Percentiles rank a stretch among this genome's conserved stretches.
Conservation (phyloP, 2,329 filamentous ascomycete species). For the Alternaria ventricosa region DNA sequence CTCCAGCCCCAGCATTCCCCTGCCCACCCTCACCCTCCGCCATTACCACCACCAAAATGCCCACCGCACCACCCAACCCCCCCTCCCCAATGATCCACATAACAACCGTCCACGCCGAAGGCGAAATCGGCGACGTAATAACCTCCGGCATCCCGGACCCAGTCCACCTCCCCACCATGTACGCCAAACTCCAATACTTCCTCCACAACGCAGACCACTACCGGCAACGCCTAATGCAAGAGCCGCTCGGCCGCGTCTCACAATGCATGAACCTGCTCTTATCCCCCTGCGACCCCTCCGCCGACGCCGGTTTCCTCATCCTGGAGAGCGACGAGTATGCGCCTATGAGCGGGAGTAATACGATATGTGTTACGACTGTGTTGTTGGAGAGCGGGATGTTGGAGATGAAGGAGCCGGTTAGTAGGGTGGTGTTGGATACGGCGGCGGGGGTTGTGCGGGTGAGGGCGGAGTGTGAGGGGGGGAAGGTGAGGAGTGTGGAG, state of each 20-base stretch:
- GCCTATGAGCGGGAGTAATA: constrained; percentile 56
- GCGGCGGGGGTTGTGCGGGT: constrained; percentile 54
- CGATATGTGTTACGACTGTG: constrained; percentile 54
- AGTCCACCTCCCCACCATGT: constrained; percentile 53
- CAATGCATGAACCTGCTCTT: constrained; percentile 55
- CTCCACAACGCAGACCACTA: constrained; percentile 50
- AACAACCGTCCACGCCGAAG: constrained; percentile 47
- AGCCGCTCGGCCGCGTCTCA: constrained; percentile 54
- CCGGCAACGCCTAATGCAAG: constrained; percentile 54
- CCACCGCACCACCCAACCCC: not conserved
- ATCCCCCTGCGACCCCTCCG: constrained; percentile 53
- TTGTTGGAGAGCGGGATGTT: constrained; percentile 58
- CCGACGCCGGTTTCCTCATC: constrained; percentile 55
- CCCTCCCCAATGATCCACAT: not conserved
- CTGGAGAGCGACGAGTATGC: constrained; percentile 57
- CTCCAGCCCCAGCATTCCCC: not conserved
- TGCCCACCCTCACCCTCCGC: not conserved
- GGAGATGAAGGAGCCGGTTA: constrained; percentile 54
- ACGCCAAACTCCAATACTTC: constrained; percentile 56
- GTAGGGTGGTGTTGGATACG: constrained; percentile 52
- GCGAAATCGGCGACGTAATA: constrained; percentile 59
- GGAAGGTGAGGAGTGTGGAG: constrained; percentile 54
- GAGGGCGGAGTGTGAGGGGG: constrained; percentile 51
- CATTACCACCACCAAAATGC: not conserved
- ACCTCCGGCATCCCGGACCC: constrained; percentile 56